Base-by-base conservation (phyloP, 1,284 basidiomycete species). In the Heterobasidion occidentale region DNA sequence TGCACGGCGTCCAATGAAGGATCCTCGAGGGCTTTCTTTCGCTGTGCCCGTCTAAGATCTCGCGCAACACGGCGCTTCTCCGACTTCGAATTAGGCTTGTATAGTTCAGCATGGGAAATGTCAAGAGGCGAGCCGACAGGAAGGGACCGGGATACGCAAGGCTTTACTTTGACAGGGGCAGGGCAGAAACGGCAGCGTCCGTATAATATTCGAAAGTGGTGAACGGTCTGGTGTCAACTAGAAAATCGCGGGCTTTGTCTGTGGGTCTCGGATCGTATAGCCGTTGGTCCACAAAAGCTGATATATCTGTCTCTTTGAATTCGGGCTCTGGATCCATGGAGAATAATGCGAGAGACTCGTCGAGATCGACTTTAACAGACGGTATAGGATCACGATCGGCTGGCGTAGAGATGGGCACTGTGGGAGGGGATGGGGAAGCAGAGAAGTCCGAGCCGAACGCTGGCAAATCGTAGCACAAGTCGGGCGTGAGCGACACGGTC, bases 301-400 rank as follows among this genome's bases (percentile, higher is more conserved):
- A 53, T 52, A 58, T 59, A 47, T 66, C 66, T 15, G 66, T 69
- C 17, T 61, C 62, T 46, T 64, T 64, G 5, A 11, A 54, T 33
- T 76, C 74, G 7, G 68, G 66, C 47, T 77, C 77, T 1, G 70
- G 63, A 63, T 82, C 80, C 76, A 81, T 77, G 9, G 76, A 67
- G 63, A 83, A 82, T 8, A 72, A 59, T 14, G 70, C 67, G 2
- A 71, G 67, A 55, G 68, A 67, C 50, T 70, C 68, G 58, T 70
- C 69, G 11, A 70, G 50, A 35, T 68, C 65, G 0, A 63, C 56
- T 9, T 68, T 65, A 57, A 60, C 20, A 51, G 3, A 17, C 4
- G 55, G 57, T 11, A 50, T 27, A 6, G 38, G 8, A 3, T 45
- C n/a, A 4, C 8, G 15, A 36, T 55, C 51, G 7, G 47, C 11